phyloP scores from a whole-genome alignment of 2,329 filamentous ascomycete species.

The Pseudodiploospora longispora region DNA sequence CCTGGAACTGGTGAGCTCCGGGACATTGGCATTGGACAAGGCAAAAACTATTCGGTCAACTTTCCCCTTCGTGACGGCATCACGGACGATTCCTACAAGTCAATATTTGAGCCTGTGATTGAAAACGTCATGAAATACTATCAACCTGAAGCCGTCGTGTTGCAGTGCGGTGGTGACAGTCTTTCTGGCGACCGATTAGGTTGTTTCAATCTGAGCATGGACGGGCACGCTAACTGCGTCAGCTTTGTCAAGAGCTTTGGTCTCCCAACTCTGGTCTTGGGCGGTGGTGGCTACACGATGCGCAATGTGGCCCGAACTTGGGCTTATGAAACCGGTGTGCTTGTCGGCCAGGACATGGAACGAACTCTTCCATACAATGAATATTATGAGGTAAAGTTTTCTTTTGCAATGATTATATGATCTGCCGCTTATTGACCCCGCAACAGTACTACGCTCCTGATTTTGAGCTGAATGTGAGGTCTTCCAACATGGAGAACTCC shows the following conservation, averaged over 20 bases:
- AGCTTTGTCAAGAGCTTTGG: slow-evolving; percentile 81
- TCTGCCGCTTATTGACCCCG: slow-evolving; percentile 13
- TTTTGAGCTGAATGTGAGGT: slow-evolving; percentile 81
- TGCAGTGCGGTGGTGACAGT: slow-evolving; percentile 94
- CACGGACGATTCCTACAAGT: slow-evolving; percentile 80
- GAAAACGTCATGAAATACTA: slow-evolving; percentile 80
- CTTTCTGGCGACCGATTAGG: slow-evolving; percentile 89
- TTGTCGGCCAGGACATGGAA: slow-evolving; percentile 76
- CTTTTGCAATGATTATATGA: not conserved
- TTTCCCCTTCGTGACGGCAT: slow-evolving; percentile 89
- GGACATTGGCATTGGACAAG: slow-evolving; percentile 78
- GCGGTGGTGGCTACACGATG: slow-evolving; percentile 94
- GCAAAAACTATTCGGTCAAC: slow-evolving; percentile 85
- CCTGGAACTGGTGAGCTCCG: slow-evolving; percentile 83
- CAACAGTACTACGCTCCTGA: slow-evolving; percentile 80
- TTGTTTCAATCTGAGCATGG: slow-evolving; percentile 97
- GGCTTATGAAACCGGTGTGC: slow-evolving; percentile 89
- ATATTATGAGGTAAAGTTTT: slow-evolving; percentile 68
- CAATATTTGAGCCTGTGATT: slow-evolving; percentile 87
- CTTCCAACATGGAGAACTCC: slow-evolving; percentile 85
- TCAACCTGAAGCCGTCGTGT: slow-evolving; percentile 81
- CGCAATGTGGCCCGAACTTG: slow-evolving; percentile 94
- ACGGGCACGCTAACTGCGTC: slow-evolving; percentile 89
- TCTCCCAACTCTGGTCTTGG: slow-evolving; percentile 82
- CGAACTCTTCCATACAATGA: slow-evolving; percentile 89